phyloP scores from a whole-genome alignment of 495 filamentous ascomycete genomes.

The Mytilinidion resinicola region DNA sequence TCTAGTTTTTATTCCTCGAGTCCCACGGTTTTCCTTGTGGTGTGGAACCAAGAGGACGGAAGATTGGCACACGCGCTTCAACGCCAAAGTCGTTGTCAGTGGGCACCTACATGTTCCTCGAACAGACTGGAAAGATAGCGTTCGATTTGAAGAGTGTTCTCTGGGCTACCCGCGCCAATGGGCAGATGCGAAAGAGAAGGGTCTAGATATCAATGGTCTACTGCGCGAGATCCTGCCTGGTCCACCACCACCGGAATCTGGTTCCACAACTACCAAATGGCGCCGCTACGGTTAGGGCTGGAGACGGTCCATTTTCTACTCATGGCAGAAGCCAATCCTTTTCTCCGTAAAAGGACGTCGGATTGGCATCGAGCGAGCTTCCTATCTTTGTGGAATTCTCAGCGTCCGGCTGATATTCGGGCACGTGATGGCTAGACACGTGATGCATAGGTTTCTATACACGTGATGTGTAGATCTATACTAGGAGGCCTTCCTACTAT shows the following conservation, averaged over 20 bases:
- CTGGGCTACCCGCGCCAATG: conserved; percentile 38
- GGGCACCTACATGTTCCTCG: conserved; percentile 38
- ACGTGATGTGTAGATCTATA: too few species aligned
- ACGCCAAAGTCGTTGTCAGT: conserved; percentile 37
- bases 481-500: too few species aligned
- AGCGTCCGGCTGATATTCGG: too few species aligned
- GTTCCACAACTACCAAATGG: conserved; percentile 18
- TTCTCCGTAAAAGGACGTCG: too few species aligned
- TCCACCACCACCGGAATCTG: conserved; percentile 11
- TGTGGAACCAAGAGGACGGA: conserved; percentile 39
- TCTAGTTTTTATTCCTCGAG: conserved; percentile 31
- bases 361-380: too few species aligned
- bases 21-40: conserved; percentile 37
- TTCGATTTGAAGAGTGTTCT: conserved; percentile 36
- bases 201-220: conserved; percentile 34
- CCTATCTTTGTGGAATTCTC: too few species aligned
- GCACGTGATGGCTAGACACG: too few species aligned
- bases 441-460: too few species aligned
- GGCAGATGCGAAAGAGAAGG: conserved; percentile 34
- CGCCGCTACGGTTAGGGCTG: conserved; percentile 13
- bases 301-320: too few species aligned
- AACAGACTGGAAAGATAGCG: conserved; percentile 37
- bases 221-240: conserved; percentile 38
- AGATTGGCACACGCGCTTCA: conserved; percentile 36
- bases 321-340: too few species aligned